These are phyloP conservation scores for Termitomyces sp. DNA, from an alignment of 768 basidiomycete genomes.

Conservation along the genomic window DNA sequence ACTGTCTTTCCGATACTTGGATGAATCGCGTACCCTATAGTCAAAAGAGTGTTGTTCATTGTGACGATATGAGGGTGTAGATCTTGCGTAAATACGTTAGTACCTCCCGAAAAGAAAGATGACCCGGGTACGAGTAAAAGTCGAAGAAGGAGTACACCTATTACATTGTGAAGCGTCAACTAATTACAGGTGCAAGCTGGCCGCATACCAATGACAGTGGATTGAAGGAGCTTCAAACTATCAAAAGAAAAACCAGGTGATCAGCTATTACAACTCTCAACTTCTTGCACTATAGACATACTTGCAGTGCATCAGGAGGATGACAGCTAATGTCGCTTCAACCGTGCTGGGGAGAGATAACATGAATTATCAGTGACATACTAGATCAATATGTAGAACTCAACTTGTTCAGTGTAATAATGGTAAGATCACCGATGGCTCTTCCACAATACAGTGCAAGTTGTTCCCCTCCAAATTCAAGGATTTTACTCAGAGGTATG, in stretches of 20 bases:
- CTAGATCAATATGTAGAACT: background rate
- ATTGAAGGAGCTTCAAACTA: slow-evolving; percentile 60
- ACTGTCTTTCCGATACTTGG: background rate
- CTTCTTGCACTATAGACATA: slow-evolving; percentile 19
- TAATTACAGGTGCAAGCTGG: background rate
- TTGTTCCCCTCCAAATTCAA: slow-evolving; percentile 49
- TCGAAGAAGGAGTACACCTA: slow-evolving; percentile 67
- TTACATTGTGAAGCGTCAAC: background rate
- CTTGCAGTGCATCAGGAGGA: slow-evolving; percentile 44
- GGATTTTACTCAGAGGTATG: slow-evolving; percentile 43
- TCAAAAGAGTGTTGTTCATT: slow-evolving; percentile 64
- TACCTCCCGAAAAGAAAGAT: slow-evolving; percentile 63
- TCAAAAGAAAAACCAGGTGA: background rate
- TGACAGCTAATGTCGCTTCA: slow-evolving; percentile 45
- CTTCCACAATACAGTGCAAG: slow-evolving; percentile 44
- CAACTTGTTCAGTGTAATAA: slow-evolving; percentile 50
- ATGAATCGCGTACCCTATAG: slow-evolving; percentile 45
- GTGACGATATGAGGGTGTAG: slow-evolving; percentile 61
- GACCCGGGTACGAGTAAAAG: slow-evolving; percentile 66
- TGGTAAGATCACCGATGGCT: slow-evolving; percentile 43
- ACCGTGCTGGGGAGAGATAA: slow-evolving; percentile 29
- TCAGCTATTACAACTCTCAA: background rate
- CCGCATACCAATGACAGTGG: slow-evolving; percentile 56
- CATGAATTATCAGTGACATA: background rate
- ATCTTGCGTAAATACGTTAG: slow-evolving; percentile 58